Evolutionary conservation across 306 rosid genomes (phyloP), one percentile per base, ranked within the genome.

Genomic region (Trifolium repens): DNA sequence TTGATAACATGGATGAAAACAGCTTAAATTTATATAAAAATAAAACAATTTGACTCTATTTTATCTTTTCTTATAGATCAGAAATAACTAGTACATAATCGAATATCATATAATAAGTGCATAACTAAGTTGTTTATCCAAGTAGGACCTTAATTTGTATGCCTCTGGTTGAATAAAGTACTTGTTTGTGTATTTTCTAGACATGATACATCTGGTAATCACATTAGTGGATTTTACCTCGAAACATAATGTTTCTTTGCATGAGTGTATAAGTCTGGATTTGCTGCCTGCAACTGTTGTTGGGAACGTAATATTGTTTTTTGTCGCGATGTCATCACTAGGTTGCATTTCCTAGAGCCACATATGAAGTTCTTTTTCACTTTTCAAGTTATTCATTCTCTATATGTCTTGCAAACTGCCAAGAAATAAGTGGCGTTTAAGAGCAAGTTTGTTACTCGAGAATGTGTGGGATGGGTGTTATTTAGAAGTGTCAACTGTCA

Each of bases 271-370:
- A 71, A 71, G 58, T 63, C 27, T 67, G 70, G 22, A 55, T 79
- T 70, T 67, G 13, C 62, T 57, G 54, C 40, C 62, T 66, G 37
- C 64, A 67, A 4, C 46, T 72, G 74, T 64, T 24, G 13, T 67
- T 7, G 63, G 17, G 13, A 44, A 16, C 55, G 30, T 55, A 8
- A n/a, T 72, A 7, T 68, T 67, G 58, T 22, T 9, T 55, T 22
- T 58, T 58, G 69, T 55, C 13, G 50, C 17, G 70, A 46, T 68
- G 42, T 16, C 37, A 44, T 58, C 0, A 4, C 15, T 27, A 12
- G 11, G 69, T 42, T 67, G 67, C 35, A 68, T 63, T 75, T 49
- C 46, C 53, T 49, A 16, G 22, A 44, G 61, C 49, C 55, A 54
- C 24, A 19, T 12, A 3, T 53, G 32, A 40, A 40, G 17, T 53